Evolutionary conservation across 2,329 filamentous ascomycete genomes (phyloP).

Genomic region (Penicillium fuscoglaucum): DNA sequence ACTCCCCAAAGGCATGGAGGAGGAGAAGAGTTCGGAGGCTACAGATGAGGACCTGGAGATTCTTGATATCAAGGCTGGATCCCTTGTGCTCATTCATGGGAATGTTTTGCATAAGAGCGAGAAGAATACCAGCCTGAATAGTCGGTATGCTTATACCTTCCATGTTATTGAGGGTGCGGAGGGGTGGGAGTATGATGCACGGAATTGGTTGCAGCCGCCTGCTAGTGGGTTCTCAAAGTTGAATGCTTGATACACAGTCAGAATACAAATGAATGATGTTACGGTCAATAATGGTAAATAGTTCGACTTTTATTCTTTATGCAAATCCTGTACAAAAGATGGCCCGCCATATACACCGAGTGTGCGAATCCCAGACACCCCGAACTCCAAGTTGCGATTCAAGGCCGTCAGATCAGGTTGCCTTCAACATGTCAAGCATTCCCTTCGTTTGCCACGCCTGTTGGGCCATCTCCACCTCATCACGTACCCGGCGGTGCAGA

Average conservation of each 20-base stretch:
- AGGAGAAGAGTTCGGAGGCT: conserved; percentile 38
- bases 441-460: conserved; percentile 78
- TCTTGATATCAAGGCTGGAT: conserved; percentile 86
- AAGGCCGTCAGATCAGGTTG: conserved; percentile 19
- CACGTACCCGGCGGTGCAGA: conserved; percentile 68
- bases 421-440: conserved; percentile 76
- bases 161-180: conserved; percentile 87
- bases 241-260: background rate
- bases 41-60: conserved; percentile 62
- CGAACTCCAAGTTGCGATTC: conserved; percentile 23
- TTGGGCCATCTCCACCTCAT: conserved; percentile 80
- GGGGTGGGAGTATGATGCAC: conserved; percentile 68
- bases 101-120: conserved; percentile 96
- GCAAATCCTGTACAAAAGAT: conserved; percentile 31
- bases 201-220: conserved; percentile 92
- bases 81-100: conserved; percentile 89
- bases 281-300: conserved; percentile 11
- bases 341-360: conserved; percentile 29
- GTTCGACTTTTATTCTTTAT: conserved; percentile 25
- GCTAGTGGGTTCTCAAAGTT: conserved; percentile 73
- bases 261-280: conserved; percentile 5
- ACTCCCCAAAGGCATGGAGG: conserved; percentile 61
- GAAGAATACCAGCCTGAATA: conserved; percentile 81
- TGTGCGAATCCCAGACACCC: conserved; percentile 22
- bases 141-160: conserved; percentile 94